A percentile compares a stretch with the other conserved stretches of the same genome.
These are phyloP conservation scores for Oryza coarctata DNA, from an alignment of 176 grass and related monocot species.

Conservation along the genomic window DNA sequence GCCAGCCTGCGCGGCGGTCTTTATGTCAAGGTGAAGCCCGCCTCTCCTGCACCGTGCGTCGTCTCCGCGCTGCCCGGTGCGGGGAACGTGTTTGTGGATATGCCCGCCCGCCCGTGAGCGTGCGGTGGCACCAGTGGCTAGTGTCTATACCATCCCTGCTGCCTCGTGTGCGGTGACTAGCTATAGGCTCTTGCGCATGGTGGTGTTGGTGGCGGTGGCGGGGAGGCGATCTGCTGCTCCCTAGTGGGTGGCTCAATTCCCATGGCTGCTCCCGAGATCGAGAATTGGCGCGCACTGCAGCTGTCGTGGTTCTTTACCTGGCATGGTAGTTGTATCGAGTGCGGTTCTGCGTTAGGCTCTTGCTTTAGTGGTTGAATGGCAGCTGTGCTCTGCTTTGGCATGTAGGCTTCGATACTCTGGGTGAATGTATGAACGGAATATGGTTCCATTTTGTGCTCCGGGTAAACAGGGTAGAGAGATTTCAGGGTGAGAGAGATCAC, in stretches of 20 bases:
- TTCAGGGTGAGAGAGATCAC: not conserved
- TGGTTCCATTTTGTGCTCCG: not conserved
- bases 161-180: not conserved
- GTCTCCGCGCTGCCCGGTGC: not conserved
- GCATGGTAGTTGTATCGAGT: not conserved
- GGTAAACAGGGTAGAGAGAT: not conserved
- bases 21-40: not conserved
- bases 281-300: not conserved
- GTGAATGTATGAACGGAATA: too few relatives aligned
- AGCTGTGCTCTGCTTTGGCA: not conserved
- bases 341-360: not conserved
- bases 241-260: not conserved
- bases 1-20: too few relatives aligned
- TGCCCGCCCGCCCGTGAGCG: not conserved
- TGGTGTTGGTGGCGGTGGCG: too few relatives aligned
- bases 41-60: too few relatives aligned
- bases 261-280: not conserved
- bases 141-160: not conserved
- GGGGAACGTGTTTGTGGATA: constrained; percentile 25
- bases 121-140: too few relatives aligned
- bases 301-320: not conserved
- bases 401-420: not conserved
- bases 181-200: too few relatives aligned
- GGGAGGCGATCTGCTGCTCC: not conserved
- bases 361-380: not conserved